Percentiles rank a stretch among this genome's conserved stretches.
These are phyloP conservation scores for Chernovozyma sophiae-reginae DNA, from an alignment of 1,139 yeast genomes.

Conservation along the genomic window DNA sequence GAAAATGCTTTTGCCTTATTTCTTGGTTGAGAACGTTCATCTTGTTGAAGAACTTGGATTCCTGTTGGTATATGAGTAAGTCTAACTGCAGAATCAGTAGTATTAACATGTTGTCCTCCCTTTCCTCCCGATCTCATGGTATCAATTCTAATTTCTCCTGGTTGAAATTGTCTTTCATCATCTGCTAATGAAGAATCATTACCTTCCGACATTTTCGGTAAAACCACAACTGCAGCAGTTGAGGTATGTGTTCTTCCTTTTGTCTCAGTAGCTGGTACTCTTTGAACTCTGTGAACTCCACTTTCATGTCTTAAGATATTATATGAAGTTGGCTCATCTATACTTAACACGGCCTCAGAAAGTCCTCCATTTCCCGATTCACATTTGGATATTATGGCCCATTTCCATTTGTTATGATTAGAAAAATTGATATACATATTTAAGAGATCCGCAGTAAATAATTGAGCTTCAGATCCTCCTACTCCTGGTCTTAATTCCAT, in stretches of 20 bases:
- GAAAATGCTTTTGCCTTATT: conserved; percentile 94
- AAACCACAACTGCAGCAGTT: conserved; percentile 90
- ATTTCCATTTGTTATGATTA: conserved; percentile 61
- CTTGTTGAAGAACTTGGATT: conserved; percentile 84
- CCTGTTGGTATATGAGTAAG: conserved; percentile 92
- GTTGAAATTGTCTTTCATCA: conserved; percentile 75
- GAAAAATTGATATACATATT: conserved; percentile 80
- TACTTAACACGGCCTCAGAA: conserved; percentile 70
- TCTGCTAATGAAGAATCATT: conserved; percentile 50
- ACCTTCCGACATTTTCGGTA: conserved; percentile 71
- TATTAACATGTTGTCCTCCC: conserved; percentile 98
- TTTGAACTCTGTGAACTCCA: conserved; percentile 94
- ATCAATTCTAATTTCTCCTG: conserved; percentile 87
- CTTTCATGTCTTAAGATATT: conserved; percentile 76
- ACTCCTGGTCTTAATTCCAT: conserved; percentile 92
- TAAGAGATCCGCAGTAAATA: conserved; percentile 76
- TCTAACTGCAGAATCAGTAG: conserved; percentile 96
- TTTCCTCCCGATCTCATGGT: conserved; percentile 97
- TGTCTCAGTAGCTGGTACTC: conserved; percentile 89
- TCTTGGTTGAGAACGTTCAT: conserved; percentile 90
- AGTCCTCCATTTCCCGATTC: conserved; percentile 59
- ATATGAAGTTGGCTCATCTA: conserved; percentile 76
- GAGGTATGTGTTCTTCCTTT: conserved; percentile 95
- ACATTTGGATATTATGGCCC: conserved; percentile 55
- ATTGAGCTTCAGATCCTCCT: conserved; percentile 91